A percentile compares a stretch with the other conserved stretches of the same genome.
These are phyloP conservation scores for Cladosporium sp. DNA, from an alignment of 2,329 filamentous ascomycete genomes.

Conservation along the genomic window DNA sequence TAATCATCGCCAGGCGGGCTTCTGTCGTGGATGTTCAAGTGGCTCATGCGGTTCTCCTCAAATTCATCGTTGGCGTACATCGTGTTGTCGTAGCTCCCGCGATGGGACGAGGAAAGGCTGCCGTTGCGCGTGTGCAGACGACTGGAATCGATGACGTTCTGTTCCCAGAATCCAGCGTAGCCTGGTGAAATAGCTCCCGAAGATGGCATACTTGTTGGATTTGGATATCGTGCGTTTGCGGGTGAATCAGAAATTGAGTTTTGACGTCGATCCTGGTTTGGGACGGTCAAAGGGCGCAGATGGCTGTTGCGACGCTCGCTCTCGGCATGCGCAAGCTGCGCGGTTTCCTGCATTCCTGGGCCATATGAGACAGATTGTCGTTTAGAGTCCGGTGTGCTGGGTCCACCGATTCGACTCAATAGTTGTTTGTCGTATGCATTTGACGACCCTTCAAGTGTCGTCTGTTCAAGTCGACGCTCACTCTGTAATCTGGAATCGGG, in stretches of 20 bases:
- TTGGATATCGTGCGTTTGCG: constrained; percentile 32
- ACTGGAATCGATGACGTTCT: constrained; percentile 24
- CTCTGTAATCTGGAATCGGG: constrained; percentile 47
- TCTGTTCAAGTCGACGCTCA: constrained; percentile 55
- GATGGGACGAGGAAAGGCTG: constrained; percentile 47
- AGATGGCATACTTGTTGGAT: constrained; percentile 35
- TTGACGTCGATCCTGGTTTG: constrained; percentile 35
- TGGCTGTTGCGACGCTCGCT: constrained; percentile 40
- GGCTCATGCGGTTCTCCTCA: constrained; percentile 50
- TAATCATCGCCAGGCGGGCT: constrained; percentile 43
- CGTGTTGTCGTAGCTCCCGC: constrained; percentile 60
- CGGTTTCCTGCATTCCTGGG: constrained; percentile 24
- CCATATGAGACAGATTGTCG: constrained; percentile 33
- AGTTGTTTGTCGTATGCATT: constrained; percentile 61
- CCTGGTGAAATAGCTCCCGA: constrained; percentile 42
- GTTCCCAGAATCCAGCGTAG: constrained; percentile 43
- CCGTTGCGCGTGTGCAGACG: constrained; percentile 36
- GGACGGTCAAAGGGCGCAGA: constrained; percentile 43
- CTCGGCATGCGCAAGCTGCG: constrained; percentile 34
- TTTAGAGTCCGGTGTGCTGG: constrained; percentile 47
- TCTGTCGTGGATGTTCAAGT: constrained; percentile 52
- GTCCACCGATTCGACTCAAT: constrained; percentile 58
- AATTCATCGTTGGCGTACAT: constrained; percentile 49
- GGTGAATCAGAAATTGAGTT: constrained; percentile 36
- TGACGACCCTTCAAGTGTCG: constrained; percentile 55